Evolutionary conservation across 306 rosid genomes (phyloP), one percentile per base, ranked within the genome.

Genomic region (Quercus wislizeni): DNA sequence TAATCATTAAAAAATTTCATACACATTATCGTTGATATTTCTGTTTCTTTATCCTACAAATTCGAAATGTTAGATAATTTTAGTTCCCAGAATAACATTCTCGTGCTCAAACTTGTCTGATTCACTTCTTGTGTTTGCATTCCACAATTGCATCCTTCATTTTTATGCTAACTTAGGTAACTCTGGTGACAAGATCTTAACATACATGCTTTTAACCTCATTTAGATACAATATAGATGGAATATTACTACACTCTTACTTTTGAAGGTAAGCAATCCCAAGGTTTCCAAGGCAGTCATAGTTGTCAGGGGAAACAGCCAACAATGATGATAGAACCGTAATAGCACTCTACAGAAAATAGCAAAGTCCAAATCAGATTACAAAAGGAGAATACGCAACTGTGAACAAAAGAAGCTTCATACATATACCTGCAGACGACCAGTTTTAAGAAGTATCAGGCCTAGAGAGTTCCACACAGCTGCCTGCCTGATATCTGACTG

Each of bases 261-360:
- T 90, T 85, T 86, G 96, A 82, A 95, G 96, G 82, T 91, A 89
- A 84, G 98, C 97, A 82, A 89, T 91, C 82, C 99, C 99, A 67
- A 95, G 98, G 83, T 92, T 92, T 83, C 89, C 96, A 54, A 95
- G 91, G 88, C 98, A 92, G 82, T 95, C 99, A 82, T 84, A 89
- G 86, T 91, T 90, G 83, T 90, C 92, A 38, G 92, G 91, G 55
- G 89, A 81, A 80, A 89, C 77, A 70, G 85, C 90, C 91, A 95
- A 84, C 93, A 95, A 78, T 55, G 92, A 87, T 54, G 97, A 92
- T 82, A 95, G 85, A 81, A 92, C 92, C 57, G 91, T 77, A 82
- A 91, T 88, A 69, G 97, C 97, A 90, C 97, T 95, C 98, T 91
- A 78, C 73, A 83, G 51, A 81, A 49, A 81, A 51, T 52, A 74